Conservation (phyloP, 495 filamentous ascomycete species). For the Clohesyomyces aquaticus region DNA sequence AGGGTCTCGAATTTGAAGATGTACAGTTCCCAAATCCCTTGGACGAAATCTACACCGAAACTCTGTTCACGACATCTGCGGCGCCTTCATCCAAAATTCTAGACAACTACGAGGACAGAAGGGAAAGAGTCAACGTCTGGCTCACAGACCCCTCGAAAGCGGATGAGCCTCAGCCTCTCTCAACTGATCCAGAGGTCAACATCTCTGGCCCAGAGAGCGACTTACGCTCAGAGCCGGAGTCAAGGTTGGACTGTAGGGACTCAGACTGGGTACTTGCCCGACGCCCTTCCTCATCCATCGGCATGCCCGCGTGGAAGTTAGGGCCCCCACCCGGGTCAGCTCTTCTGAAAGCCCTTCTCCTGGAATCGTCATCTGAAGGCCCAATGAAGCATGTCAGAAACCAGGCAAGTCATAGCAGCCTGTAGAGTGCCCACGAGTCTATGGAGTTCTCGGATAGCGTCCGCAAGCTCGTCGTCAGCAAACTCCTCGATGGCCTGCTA, state of each 20-base stretch:
- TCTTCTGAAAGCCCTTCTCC: neutral
- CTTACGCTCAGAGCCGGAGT: neutral
- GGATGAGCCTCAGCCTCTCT: neutral
- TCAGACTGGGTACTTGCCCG: neutral
- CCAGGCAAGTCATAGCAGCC: too few species aligned
- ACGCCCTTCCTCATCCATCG: neutral
- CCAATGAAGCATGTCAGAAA: neutral
- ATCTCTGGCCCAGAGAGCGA: too few species aligned
- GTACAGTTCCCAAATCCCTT: neutral
- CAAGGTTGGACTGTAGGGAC: neutral
- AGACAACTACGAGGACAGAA: neutral
- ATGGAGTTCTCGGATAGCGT: neutral
- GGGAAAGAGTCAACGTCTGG: slow-evolving; percentile 17
- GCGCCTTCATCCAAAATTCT: neutral
- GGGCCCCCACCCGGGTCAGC: neutral
- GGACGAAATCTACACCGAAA: neutral
- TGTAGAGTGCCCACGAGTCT: neutral
- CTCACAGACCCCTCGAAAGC: slow-evolving; percentile 3
- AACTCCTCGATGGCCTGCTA: neutral
- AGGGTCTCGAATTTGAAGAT: slow-evolving; percentile 15
- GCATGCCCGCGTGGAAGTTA: neutral
- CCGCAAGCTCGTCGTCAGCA: neutral
- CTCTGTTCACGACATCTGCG: neutral
- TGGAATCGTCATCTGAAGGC: neutral
- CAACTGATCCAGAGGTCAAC: neutral